Evolutionary conservation across 2,329 filamentous ascomycete species (phyloP).

Genomic region (Aphanoascus verrucosus): DNA sequence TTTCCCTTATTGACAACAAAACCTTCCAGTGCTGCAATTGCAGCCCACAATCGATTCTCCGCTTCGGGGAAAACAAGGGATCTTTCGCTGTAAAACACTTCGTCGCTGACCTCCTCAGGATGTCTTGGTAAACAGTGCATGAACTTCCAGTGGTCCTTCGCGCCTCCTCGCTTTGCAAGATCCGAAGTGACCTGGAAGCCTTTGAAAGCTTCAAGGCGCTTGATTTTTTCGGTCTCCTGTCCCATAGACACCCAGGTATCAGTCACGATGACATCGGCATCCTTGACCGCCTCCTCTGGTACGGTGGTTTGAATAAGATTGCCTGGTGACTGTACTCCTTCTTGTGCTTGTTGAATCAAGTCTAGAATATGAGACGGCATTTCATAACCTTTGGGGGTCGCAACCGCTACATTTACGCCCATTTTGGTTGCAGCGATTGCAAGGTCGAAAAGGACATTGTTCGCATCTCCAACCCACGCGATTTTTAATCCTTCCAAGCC

Average conservation of each 20-base stretch:
- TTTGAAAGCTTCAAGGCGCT: constrained; percentile 67
- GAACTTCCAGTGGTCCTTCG: constrained; percentile 85
- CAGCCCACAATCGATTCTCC: constrained; percentile 88
- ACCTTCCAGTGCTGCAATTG: constrained; percentile 71
- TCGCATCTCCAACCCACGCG: constrained; percentile 92
- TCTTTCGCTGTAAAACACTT: constrained; percentile 79
- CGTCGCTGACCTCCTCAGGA: constrained; percentile 82
- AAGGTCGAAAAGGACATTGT: constrained; percentile 92
- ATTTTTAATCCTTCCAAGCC: constrained; percentile 77
- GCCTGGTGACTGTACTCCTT: constrained; percentile 49
- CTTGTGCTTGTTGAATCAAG: constrained; percentile 56
- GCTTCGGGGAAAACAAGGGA: constrained; percentile 89
- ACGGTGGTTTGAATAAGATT: constrained; percentile 63
- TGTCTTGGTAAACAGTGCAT: constrained; percentile 97
- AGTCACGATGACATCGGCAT: constrained; percentile 82
- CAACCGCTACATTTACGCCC: constrained; percentile 75
- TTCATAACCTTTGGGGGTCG: constrained; percentile 72
- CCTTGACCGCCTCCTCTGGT: constrained; percentile 74
- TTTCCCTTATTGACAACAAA: constrained; percentile 93
- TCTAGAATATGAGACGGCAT: constrained; percentile 66
- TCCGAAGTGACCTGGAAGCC: constrained; percentile 89
- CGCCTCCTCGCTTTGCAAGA: constrained; percentile 70
- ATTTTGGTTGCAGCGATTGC: constrained; percentile 80
- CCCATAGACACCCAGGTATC: constrained; percentile 99
- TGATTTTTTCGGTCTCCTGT: constrained; percentile 73